phyloP scores from a whole-genome alignment of 768 basidiomycete genomes.

The Brasilioporus rufonigricans region DNA sequence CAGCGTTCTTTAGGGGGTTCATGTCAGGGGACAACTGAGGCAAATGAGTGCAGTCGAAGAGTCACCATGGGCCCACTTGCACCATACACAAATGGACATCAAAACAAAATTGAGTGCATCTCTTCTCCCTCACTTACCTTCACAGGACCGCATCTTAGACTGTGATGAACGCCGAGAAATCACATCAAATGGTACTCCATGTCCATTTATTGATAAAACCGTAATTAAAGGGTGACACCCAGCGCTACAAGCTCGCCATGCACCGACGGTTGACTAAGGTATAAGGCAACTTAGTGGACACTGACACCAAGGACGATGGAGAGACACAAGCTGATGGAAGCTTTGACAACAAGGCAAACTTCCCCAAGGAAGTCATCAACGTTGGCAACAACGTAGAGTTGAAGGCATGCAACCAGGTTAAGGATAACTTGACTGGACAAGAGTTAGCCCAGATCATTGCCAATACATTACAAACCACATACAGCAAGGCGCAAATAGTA shows the following conservation, averaged over 20 bases:
- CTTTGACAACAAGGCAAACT: constrained; percentile 4
- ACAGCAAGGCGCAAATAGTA: constrained; percentile 12
- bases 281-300: too few species aligned
- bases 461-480: neutral
- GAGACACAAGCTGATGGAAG: neutral
- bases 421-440: neutral
- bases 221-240: constrained; percentile 4
- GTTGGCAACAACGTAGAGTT: constrained; percentile 2
- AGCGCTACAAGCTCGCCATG: constrained; percentile 10
- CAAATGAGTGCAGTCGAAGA: too few species aligned
- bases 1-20: too few species aligned
- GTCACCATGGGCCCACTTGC: too few species aligned
- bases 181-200: neutral
- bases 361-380: constrained; percentile 8
- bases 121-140: too few species aligned
- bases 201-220: neutral
- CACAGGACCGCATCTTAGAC: too few species aligned
- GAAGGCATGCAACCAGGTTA: constrained; percentile 11
- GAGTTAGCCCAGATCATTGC: neutral
- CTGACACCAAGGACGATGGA: constrained; percentile 2
- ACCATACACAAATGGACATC: too few species aligned
- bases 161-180: neutral
- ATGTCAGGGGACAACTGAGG: too few species aligned
- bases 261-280: neutral
- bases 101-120: too few species aligned